Percentiles rank a stretch among this genome's conserved stretches.
phyloP scores from a whole-genome alignment of 768 basidiomycete genomes.

The Antrodiella citrinella region DNA sequence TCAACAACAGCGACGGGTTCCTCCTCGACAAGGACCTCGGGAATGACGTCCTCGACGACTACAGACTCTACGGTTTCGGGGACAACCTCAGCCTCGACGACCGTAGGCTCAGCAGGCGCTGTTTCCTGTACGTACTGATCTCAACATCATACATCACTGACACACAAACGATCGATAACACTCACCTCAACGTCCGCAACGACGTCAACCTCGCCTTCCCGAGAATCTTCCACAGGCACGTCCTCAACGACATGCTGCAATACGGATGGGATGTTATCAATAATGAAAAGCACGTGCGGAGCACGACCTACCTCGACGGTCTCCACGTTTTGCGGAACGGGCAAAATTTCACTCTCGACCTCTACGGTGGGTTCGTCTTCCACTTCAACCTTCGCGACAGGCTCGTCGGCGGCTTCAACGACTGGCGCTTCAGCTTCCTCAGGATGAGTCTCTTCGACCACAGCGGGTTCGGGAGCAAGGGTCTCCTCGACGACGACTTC shows the following conservation, averaged over 20 bases:
- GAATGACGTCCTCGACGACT: background rate
- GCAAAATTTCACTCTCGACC: background rate
- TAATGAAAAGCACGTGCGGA: background rate
- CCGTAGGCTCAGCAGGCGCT: background rate
- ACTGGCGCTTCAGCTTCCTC: slow-evolving; percentile 1
- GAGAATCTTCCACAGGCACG: background rate
- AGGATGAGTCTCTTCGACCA: background rate
- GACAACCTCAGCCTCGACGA: background rate
- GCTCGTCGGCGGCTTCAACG: background rate
- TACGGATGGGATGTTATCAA: no score
- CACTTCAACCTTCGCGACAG: background rate
- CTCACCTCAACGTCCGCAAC: background rate
- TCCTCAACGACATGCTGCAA: background rate
- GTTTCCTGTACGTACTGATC: background rate
- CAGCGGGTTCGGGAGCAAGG: background rate
- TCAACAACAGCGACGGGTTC: background rate
- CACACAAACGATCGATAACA: background rate
- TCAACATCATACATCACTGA: background rate
- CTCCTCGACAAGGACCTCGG: background rate
- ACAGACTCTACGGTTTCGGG: background rate
- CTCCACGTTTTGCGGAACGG: background rate
- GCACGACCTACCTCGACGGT: background rate
- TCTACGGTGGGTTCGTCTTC: background rate
- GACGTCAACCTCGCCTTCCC: background rate
- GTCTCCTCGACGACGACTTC: background rate